Evolutionary conservation across 768 basidiomycete species (phyloP).

Genomic region (Leccinum disarticulatum): DNA sequence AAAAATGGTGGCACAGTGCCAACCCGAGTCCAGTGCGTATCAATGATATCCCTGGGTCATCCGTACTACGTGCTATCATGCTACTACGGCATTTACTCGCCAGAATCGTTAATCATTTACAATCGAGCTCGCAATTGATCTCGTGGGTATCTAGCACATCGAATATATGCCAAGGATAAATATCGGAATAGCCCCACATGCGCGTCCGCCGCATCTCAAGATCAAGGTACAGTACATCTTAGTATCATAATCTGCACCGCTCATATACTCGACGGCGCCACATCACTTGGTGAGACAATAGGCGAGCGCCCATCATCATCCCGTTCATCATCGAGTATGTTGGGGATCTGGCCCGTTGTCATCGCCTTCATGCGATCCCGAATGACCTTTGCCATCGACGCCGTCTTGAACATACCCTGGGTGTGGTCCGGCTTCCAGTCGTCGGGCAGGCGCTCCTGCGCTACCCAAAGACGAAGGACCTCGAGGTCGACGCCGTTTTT

Average conservation of each 20-base stretch:
- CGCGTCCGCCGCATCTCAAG: not conserved
- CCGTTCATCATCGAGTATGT: slow-evolving; percentile 21
- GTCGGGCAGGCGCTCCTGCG: slow-evolving; percentile 51
- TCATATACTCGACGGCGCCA: not conserved
- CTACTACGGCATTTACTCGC: not conserved
- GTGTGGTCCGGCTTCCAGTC: slow-evolving; percentile 36
- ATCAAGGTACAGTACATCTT: not conserved
- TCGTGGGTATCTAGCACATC: not conserved
- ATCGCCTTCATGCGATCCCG: slow-evolving; percentile 30
- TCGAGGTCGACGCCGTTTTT: slow-evolving; percentile 47
- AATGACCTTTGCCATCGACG: slow-evolving; percentile 25
- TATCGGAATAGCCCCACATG: not conserved
- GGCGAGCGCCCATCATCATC: slow-evolving; percentile 11
- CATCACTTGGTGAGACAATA: slow-evolving; percentile 3
- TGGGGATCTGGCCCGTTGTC: slow-evolving; percentile 11
- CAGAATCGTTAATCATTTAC: not conserved
- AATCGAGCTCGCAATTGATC: not conserved
- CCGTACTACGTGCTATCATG: not conserved
- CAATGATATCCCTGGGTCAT: too few relatives aligned
- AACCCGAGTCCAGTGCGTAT: too few relatives aligned
- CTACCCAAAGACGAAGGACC: slow-evolving; percentile 51
- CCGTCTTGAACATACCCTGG: slow-evolving; percentile 29
- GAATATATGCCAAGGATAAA: not conserved
- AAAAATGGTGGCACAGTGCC: too few relatives aligned
- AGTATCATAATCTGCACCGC: too few relatives aligned